phyloP scores from a whole-genome alignment of 148 eudicot species.

The Talinum fruticosum region DNA sequence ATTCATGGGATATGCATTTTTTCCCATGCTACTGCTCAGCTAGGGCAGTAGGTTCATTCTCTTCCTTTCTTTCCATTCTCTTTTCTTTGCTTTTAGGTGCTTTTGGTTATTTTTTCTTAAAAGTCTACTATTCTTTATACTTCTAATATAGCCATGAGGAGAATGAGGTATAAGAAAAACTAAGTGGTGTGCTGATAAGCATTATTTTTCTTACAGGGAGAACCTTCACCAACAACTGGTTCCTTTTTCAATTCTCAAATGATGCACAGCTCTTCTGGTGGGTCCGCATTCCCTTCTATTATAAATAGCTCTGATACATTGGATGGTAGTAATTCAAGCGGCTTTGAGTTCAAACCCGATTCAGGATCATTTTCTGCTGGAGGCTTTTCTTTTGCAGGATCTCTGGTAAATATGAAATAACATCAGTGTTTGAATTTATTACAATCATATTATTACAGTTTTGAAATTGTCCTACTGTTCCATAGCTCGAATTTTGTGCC shows the following conservation, averaged over 20 bases:
- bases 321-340: constrained; percentile 42
- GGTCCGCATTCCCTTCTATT: constrained; percentile 43
- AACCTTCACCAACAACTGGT: constrained; percentile 98
- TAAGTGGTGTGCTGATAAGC: constrained; percentile 15
- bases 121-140: neutral
- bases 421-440: neutral
- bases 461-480: constrained; percentile 7
- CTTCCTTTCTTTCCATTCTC: neutral
- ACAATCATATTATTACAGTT: neutral
- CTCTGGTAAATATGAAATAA: constrained; percentile 45
- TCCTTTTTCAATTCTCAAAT: constrained; percentile 69
- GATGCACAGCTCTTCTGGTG: constrained; percentile 52
- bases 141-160: constrained; percentile 20
- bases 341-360: constrained; percentile 79
- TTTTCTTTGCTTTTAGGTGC: constrained; percentile 14
- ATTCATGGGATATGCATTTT: neutral
- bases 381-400: constrained; percentile 47
- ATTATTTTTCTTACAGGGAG: constrained; percentile 58
- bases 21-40: neutral
- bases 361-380: constrained; percentile 56
- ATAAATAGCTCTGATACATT: constrained; percentile 40
- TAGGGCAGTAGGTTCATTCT: neutral
- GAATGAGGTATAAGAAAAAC: constrained; percentile 1
- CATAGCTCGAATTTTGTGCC: neutral
- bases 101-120: constrained; percentile 1